phyloP scores from a whole-genome alignment of 495 filamentous ascomycete species.

The Cercophora samala region DNA sequence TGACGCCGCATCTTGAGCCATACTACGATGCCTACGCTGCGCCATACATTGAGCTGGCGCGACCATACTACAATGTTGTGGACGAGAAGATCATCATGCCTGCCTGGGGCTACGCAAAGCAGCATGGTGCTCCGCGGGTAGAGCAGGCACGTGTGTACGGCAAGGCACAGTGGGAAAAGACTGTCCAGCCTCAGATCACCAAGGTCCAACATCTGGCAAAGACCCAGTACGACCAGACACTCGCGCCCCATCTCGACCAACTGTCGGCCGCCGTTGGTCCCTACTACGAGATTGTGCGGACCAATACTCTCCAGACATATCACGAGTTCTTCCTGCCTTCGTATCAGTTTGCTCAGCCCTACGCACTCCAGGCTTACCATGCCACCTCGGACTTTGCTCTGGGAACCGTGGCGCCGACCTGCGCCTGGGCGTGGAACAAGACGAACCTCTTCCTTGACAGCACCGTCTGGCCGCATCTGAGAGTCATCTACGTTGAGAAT shows the following conservation, averaged over 20 bases:
- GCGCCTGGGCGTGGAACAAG: slow-evolving; percentile 64
- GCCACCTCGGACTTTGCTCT: slow-evolving; percentile 62
- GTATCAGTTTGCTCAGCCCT: slow-evolving; percentile 68
- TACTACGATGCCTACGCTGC: slow-evolving; percentile 84
- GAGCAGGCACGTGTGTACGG: slow-evolving; percentile 61
- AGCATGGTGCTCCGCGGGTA: slow-evolving; percentile 75
- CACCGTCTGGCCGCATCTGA: slow-evolving; percentile 73
- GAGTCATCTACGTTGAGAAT: slow-evolving; percentile 78
- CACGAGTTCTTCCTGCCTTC: slow-evolving; percentile 70
- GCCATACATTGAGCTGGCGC: slow-evolving; percentile 72
- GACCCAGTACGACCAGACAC: slow-evolving; percentile 61
- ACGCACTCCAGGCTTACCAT: slow-evolving; percentile 65
- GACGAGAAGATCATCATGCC: slow-evolving; percentile 67
- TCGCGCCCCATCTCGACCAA: slow-evolving; percentile 72
- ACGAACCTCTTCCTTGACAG: slow-evolving; percentile 65
- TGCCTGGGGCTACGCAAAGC: slow-evolving; percentile 59
- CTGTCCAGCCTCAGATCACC: slow-evolving; percentile 68
- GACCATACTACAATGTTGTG: slow-evolving; percentile 68
- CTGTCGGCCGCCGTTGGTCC: slow-evolving; percentile 57
- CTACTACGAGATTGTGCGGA: slow-evolving; percentile 64
- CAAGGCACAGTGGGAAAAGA: slow-evolving; percentile 71
- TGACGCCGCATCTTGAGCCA: slow-evolving; percentile 73
- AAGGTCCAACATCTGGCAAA: slow-evolving; percentile 56
- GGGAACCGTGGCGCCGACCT: slow-evolving; percentile 70
- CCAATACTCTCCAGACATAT: slow-evolving; percentile 61